Conservation (phyloP, 208 protist species). For the Trypanosoma cruzi region DNA sequence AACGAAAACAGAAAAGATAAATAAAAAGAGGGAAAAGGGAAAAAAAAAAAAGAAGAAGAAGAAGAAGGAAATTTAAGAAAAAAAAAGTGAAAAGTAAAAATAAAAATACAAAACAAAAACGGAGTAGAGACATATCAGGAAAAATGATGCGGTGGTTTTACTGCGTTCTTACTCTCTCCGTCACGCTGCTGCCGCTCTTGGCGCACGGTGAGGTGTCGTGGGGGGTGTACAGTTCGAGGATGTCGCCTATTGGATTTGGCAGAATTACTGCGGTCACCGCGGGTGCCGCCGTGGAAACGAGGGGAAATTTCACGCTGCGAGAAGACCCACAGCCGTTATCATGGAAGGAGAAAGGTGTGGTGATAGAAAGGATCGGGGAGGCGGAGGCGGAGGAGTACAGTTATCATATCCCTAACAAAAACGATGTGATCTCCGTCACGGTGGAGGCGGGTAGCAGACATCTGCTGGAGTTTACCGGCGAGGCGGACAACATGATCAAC, state of each 20-base stretch:
- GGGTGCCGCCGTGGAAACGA: too few relatives aligned
- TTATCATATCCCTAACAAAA: not conserved
- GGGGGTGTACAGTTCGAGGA: not conserved
- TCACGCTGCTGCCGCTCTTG: too few relatives aligned
- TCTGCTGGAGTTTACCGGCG: conserved; percentile 38
- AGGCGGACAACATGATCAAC: conserved; percentile 36
- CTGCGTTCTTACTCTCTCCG: too few relatives aligned
- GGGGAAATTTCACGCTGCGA: too few relatives aligned
- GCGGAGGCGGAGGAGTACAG: not conserved
- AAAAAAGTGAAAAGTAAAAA: not conserved
- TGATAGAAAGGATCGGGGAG: not conserved
- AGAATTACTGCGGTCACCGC: too few relatives aligned
- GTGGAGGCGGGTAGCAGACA: conserved; percentile 28
- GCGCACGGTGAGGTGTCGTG: not conserved
- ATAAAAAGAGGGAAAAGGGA: not conserved
- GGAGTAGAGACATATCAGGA: not conserved
- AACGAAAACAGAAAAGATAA: not conserved
- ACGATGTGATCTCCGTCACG: conserved; percentile 7
- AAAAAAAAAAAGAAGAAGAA: not conserved
- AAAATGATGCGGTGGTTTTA: too few relatives aligned
- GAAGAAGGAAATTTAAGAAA: not conserved
- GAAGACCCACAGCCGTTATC: too few relatives aligned
- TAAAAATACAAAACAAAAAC: not conserved
- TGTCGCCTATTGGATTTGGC: too few relatives aligned
- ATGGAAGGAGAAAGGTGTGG: not conserved